phyloP scores from a whole-genome alignment of 2,329 filamentous ascomycete genomes.

The Aspergillus neoniger region DNA sequence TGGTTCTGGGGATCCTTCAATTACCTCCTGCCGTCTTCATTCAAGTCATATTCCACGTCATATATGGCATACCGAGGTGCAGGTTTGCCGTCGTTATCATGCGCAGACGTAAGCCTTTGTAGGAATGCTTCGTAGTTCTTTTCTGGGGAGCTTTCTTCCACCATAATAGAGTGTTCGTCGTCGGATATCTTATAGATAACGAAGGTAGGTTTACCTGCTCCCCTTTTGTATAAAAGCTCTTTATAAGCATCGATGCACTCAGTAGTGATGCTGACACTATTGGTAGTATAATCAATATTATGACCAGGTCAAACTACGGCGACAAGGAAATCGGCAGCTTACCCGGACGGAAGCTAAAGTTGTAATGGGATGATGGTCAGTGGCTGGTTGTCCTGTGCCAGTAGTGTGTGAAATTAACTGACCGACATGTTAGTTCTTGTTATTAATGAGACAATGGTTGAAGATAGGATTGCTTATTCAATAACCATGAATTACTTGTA shows the following conservation, averaged over 20 bases:
- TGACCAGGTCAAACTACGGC: not conserved
- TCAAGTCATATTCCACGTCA: constrained; percentile 21
- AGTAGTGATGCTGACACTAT: constrained; percentile 4
- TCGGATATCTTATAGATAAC: constrained; percentile 19
- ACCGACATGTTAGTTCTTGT: not conserved
- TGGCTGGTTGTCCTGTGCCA: not conserved
- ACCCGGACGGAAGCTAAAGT: constrained; percentile 6
- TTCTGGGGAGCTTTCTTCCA: constrained; percentile 14
- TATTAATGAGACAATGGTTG: not conserved
- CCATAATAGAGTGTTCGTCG: constrained; percentile 9
- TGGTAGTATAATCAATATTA: not conserved
- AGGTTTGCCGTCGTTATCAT: not conserved
- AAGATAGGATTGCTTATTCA: not conserved
- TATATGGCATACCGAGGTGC: constrained; percentile 20
- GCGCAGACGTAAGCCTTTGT: constrained; percentile 10
- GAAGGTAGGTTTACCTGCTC: constrained; percentile 9
- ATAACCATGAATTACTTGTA: too few species aligned
- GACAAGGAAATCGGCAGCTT: not conserved
- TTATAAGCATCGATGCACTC: constrained; percentile 12
- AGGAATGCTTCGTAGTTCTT: constrained; percentile 16
- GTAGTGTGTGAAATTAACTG: not conserved
- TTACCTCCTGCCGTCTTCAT: constrained; percentile 12
- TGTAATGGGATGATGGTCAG: not conserved
- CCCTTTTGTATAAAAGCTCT: constrained; percentile 4
- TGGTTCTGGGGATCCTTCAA: not conserved